These are phyloP conservation scores for Bipolaris zeicola DNA, from an alignment of 2,329 filamentous ascomycete species.

Conservation along the genomic window DNA sequence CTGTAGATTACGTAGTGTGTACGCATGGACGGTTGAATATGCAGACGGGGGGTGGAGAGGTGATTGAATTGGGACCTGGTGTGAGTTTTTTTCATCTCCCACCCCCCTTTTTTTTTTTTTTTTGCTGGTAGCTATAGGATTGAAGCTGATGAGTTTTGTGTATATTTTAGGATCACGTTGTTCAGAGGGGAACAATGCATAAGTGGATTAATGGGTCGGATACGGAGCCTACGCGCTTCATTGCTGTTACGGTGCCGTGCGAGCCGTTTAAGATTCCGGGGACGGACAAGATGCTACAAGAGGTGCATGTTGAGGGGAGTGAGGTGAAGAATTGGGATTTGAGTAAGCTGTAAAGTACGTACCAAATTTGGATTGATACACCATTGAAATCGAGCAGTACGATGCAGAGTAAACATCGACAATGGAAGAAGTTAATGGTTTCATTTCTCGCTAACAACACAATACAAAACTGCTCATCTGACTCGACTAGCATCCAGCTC, in stretches of 20 bases:
- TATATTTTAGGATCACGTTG: conserved; percentile 19
- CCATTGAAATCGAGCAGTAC: not conserved
- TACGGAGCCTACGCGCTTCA: conserved; percentile 29
- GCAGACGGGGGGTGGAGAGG: conserved; percentile 18
- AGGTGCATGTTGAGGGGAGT: conserved; percentile 17
- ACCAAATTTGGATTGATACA: not conserved
- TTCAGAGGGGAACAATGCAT: conserved; percentile 32
- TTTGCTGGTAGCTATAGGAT: not conserved
- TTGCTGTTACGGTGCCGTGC: conserved; percentile 29
- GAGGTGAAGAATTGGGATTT: not conserved
- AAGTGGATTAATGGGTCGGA: conserved; percentile 25
- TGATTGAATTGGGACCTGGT: not conserved
- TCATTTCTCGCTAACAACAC: conserved; percentile 15
- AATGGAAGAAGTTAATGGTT: not conserved
- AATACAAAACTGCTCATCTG: conserved; percentile 4
- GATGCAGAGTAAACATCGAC: not conserved
- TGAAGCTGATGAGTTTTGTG: not conserved
- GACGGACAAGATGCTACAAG: conserved; percentile 24
- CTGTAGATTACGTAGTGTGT: conserved; percentile 28
- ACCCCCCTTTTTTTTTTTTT: not conserved
- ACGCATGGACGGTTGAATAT: conserved; percentile 23
- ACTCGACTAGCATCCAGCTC: not conserved
- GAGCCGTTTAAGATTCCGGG: conserved; percentile 29
- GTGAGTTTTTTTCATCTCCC: not conserved
- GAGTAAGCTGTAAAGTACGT: not conserved